Evolutionary conservation across 2,329 filamentous ascomycete genomes (phyloP).

Genomic region (Exophiala sp.): DNA sequence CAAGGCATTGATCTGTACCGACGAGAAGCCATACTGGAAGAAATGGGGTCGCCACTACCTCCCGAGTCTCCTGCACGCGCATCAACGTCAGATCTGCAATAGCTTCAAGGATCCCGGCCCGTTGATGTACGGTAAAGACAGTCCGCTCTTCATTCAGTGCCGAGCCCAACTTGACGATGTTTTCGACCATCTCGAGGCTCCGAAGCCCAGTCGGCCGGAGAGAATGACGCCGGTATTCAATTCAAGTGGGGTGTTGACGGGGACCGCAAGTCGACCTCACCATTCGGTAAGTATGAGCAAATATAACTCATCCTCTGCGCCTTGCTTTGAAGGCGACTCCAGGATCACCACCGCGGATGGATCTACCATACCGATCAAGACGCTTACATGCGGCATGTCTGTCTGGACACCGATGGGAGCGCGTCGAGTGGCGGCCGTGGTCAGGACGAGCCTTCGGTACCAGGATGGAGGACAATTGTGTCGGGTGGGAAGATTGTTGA

Average conservation of each 20-base stretch:
- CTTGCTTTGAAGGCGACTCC: constrained; percentile 52
- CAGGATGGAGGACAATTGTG: constrained; percentile 38
- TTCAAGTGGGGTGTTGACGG: constrained; percentile 1
- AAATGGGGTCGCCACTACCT: constrained; percentile 57
- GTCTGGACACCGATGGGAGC: constrained; percentile 49
- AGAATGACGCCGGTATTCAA: constrained; percentile 7
- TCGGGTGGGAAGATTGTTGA: constrained; percentile 43
- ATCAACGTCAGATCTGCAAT: constrained; percentile 54
- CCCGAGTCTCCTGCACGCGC: constrained; percentile 51
- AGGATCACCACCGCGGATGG: constrained; percentile 44
- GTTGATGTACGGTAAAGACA: constrained; percentile 48
- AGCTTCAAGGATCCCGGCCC: constrained; percentile 58
- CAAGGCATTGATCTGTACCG: constrained; percentile 14
- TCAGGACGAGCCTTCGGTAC: constrained; percentile 45
- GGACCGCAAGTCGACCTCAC: constrained; percentile 1
- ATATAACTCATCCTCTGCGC: constrained; percentile 41
- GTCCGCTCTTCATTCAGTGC: constrained; percentile 49
- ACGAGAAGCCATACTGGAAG: constrained; percentile 35
- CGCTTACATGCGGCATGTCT: constrained; percentile 43
- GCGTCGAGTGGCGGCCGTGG: constrained; percentile 46
- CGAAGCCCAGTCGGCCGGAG: constrained; percentile 26
- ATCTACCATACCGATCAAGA: constrained; percentile 36
- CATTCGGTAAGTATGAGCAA: constrained; percentile 37
- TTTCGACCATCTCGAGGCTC: constrained; percentile 34
- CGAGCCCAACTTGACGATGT: constrained; percentile 46